These are phyloP conservation scores for Colletotrichum theobromicola DNA, from an alignment of 2,329 filamentous ascomycete genomes.

Conservation along the genomic window DNA sequence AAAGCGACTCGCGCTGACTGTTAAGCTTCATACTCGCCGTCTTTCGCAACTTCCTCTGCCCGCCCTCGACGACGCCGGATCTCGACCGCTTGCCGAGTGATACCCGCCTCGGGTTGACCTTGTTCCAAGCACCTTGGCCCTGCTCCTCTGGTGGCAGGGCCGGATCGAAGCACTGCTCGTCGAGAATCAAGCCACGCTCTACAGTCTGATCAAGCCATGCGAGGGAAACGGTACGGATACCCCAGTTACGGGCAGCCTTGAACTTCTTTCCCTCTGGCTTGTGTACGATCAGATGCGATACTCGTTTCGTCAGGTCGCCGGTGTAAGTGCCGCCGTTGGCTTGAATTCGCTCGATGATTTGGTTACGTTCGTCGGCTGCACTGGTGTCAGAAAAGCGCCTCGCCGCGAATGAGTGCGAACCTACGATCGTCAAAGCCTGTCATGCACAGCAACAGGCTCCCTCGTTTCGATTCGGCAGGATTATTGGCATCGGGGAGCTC, in stretches of 20 bases:
- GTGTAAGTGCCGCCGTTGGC: conserved; percentile 83
- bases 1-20: conserved; percentile 82
- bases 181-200: conserved; percentile 86
- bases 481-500: conserved; percentile 29
- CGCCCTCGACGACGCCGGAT: conserved; percentile 58
- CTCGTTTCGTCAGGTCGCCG: conserved; percentile 82
- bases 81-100: conserved; percentile 65
- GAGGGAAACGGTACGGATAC: conserved; percentile 76
- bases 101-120: conserved; percentile 49
- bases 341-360: conserved; percentile 71
- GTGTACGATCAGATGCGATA: conserved; percentile 86
- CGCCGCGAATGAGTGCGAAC: conserved; percentile 15
- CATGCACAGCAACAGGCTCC: conserved; percentile 56
- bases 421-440: conserved; percentile 61
- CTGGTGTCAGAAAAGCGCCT: not conserved
- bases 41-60: conserved; percentile 82
- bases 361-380: conserved; percentile 68
- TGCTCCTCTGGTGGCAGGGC: conserved; percentile 71
- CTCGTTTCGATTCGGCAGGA: conserved; percentile 37
- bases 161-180: conserved; percentile 86
- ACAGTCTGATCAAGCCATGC: conserved; percentile 88
- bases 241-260: conserved; percentile 83
- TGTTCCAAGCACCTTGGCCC: conserved; percentile 79
- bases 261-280: conserved; percentile 89
- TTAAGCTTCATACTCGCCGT: conserved; percentile 85